Base-by-base conservation (phyloP, 352 stramenopile genomes). In the Pythium rishiriense region DNA sequence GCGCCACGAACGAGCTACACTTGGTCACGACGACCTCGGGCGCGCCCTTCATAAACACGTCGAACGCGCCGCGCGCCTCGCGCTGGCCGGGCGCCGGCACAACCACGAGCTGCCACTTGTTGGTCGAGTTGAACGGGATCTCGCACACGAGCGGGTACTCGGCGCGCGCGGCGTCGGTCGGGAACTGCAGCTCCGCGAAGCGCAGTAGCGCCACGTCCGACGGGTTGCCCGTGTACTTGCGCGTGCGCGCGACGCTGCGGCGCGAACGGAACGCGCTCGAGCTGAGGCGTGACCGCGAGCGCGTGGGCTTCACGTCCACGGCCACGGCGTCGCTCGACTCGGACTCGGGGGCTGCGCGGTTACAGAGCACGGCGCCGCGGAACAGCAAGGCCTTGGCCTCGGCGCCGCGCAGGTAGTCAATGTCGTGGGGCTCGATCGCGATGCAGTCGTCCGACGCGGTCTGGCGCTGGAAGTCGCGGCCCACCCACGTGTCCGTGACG, bases 1-100 rank as follows among this genome's bases (percentile, higher is more conserved):
- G 31, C 9, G 49, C 64, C 58, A 97, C 49, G 42, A 84, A 82
- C 9, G 81, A 85, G 35, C 66, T 82, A 74, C 96, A 98, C 39
- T 88, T 74, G 52, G 83, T 78, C 28, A 98, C 69, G 62, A 98
- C 90, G 21, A 93, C 83, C 68, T 98, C 94, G 10, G 96, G 96
- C 1, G 94, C 96, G 42, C 96, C 96, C 77, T 99, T 99, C 72
- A 98, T 93, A 66, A 97, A 75, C 17, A 83, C 66, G 15, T 84
- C 75, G 42, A 76, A 79, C 37, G 43, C 66, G 19, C 12, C 29
- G 22, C 58, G 65, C 19, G 33, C 73, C 1, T 28, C 45, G 6
- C 43, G 39, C 10, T 76, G 51, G n/a, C 58, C 45, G 14, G 67
- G 63, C 19, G 70, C 58, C 12, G 74, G 73, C 1, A 83, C 69